A percentile compares a stretch with the other conserved stretches of the same genome.
These are phyloP conservation scores for Sclerotinia borealis DNA, from an alignment of 2,329 filamentous ascomycete species.

Conservation along the genomic window DNA sequence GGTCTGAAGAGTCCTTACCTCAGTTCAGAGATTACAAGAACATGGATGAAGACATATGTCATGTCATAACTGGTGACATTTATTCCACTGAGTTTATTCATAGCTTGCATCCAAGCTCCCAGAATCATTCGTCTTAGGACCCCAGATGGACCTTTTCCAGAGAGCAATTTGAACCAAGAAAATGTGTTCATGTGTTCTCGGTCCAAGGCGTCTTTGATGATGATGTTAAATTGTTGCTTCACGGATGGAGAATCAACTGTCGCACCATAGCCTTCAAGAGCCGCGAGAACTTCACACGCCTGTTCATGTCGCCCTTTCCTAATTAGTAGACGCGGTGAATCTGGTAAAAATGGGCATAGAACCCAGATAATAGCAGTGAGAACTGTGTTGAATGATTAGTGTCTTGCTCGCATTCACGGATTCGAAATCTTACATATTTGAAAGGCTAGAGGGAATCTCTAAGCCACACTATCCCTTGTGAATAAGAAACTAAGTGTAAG, in stretches of 20 bases:
- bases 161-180: slow-evolving; percentile 35
- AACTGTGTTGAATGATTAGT: slow-evolving; percentile 36
- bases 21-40: slow-evolving; percentile 34
- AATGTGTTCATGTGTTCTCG: slow-evolving; percentile 34
- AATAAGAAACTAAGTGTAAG: slow-evolving; percentile 54
- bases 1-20: slow-evolving; percentile 11
- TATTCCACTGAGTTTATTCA: slow-evolving; percentile 44
- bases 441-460: slow-evolving; percentile 58
- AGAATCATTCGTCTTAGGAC: slow-evolving; percentile 48
- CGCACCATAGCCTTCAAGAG: slow-evolving; percentile 26
- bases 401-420: too few species aligned
- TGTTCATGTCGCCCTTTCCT: slow-evolving; percentile 40
- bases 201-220: slow-evolving; percentile 35
- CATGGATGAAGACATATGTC: slow-evolving; percentile 35
- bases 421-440: slow-evolving; percentile 33
- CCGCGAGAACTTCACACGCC: slow-evolving; percentile 39
- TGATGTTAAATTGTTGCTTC: slow-evolving; percentile 45
- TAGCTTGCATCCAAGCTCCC: slow-evolving; percentile 43
- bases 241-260: slow-evolving; percentile 36
- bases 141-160: slow-evolving; percentile 40
- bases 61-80: slow-evolving; percentile 40
- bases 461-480: slow-evolving; percentile 39
- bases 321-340: slow-evolving; percentile 44
- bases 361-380: slow-evolving; percentile 54
- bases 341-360: slow-evolving; percentile 47